Percentiles rank a stretch among this genome's conserved stretches.
phyloP scores from a whole-genome alignment of 2,329 filamentous ascomycete species.

The Fusarium sp. region DNA sequence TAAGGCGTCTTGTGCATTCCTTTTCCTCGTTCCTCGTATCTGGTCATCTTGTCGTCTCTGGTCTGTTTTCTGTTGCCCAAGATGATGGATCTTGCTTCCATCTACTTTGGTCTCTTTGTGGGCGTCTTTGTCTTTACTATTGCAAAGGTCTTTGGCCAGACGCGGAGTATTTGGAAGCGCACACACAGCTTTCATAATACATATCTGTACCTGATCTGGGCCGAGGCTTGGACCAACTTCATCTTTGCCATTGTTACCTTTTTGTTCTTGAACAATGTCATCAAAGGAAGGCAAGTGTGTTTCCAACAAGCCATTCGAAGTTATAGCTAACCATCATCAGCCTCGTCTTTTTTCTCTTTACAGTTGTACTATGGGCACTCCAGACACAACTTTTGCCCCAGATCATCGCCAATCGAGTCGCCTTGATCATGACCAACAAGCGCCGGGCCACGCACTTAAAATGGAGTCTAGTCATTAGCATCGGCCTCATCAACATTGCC shows the following conservation, averaged over 20 bases:
- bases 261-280: constrained; percentile 37
- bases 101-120: constrained; percentile 43
- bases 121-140: constrained; percentile 44
- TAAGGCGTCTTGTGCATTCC: neutral
- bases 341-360: constrained; percentile 17
- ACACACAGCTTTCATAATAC: constrained; percentile 31
- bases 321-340: neutral
- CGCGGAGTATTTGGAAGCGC: constrained; percentile 31
- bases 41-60: neutral
- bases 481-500: constrained; percentile 52
- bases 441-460: constrained; percentile 49
- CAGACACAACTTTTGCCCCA: constrained; percentile 57
- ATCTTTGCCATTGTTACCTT: constrained; percentile 43
- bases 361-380: constrained; percentile 30
- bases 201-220: constrained; percentile 46
- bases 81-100: constrained; percentile 37
- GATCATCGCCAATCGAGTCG: constrained; percentile 58
- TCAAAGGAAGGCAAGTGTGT: constrained; percentile 24
- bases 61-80: neutral
- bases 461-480: constrained; percentile 49
- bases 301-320: too few species aligned
- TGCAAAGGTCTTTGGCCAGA: constrained; percentile 38
- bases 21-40: neutral
- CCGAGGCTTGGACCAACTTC: constrained; percentile 41
- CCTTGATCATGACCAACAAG: constrained; percentile 54